These are phyloP conservation scores for Dendrobium catenatum DNA, from an alignment of 106 monocot species.

Conservation along the genomic window DNA sequence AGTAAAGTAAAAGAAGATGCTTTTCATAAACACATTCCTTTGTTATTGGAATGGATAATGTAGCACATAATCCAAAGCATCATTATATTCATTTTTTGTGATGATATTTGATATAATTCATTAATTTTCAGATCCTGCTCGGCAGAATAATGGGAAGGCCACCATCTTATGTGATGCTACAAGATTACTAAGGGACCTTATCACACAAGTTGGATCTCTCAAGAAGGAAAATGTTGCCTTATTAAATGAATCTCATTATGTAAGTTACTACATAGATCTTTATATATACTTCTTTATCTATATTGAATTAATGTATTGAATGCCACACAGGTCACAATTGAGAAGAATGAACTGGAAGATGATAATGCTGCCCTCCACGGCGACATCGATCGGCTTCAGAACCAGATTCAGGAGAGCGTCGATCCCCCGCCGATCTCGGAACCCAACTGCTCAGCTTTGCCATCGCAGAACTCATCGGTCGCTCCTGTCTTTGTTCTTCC, in stretches of 20 bases:
- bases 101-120: no score
- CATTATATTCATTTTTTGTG: no score
- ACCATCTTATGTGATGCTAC: constrained; percentile 56
- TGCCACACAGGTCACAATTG: constrained; percentile 44
- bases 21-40: no score
- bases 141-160: constrained; percentile 80
- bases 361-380: constrained; percentile 48
- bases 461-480: constrained; percentile 12
- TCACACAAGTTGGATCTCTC: constrained; percentile 57
- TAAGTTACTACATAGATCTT: constrained; percentile 26
- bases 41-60: no score
- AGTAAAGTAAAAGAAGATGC: no score
- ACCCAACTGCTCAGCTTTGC: constrained; percentile 3
- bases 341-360: constrained; percentile 64
- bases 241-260: constrained; percentile 60
- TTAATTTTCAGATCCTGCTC: constrained; percentile 49
- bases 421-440: constrained; percentile 12
- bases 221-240: constrained; percentile 64
- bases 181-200: constrained; percentile 49
- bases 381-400: constrained; percentile 49
- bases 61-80: no score
- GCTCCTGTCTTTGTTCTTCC: constrained; percentile 22
- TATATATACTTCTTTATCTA: no score
- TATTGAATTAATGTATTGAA: not conserved
- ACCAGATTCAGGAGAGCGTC: constrained; percentile 33